Base-by-base conservation (phyloP, 148 eudicot genomes). In the Gaultheria prostrata region DNA sequence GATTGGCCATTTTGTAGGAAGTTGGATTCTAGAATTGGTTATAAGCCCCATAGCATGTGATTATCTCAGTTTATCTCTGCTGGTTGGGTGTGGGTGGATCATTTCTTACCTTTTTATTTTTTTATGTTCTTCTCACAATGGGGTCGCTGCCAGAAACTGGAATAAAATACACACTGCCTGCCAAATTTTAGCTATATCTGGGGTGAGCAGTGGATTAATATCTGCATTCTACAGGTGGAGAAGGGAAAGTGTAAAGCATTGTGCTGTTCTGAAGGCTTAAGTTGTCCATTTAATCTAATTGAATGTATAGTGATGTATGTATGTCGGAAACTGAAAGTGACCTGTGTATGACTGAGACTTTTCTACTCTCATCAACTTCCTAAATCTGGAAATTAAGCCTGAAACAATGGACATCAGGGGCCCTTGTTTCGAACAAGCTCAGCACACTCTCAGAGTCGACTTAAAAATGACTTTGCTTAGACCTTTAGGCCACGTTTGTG, bases 231-330 rank as follows among this genome's bases (percentile, higher is more conserved):
- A n/a, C n/a, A 26, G 71, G 30, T 65, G 17, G 33, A 28, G 32
- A 65, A 65, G 71, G 17, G 26, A 65, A 65, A 28, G 14, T 65
- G 6, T 11, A 65, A 65, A 65, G 26, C 71, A 24, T 24, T 65
- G 71, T 32, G 71, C 10, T 65, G 71, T 65, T 65, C 26, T 65
- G 71, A 65, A 65, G 71, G 61, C 61, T 56, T n/a, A 56, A 56
- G 61, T 56, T 56, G 15, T 18, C 17, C 53, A 56, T 56, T 56
- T 18, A 15, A 15, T 56, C n/a, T 13, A 4, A 3, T 6, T 18
- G 61, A 56, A 18, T 15, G 61, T 56, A 1, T 13, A 50, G 53
- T 50, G 53, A 50, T 50, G 53, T 50, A 50, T 50, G 53, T 8
- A 13, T 50, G 53, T 50, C 0, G 2, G 53, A 50, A 50, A 50